Evolutionary conservation across 2,329 filamentous ascomycete species (phyloP).

Genomic region (Didymella pomorum): DNA sequence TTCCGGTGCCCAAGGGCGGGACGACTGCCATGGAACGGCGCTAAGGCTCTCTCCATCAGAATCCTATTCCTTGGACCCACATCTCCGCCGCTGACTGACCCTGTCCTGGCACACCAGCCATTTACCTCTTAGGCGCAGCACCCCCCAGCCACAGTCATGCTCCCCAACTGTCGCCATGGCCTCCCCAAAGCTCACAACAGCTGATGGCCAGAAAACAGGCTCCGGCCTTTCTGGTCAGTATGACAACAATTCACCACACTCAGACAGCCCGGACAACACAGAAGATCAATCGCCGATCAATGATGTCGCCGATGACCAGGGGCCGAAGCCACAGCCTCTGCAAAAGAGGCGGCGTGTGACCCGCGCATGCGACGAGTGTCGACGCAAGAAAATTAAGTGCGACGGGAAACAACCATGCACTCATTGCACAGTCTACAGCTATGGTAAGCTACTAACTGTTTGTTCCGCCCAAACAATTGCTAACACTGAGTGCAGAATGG

Average conservation of each 20-base stretch:
- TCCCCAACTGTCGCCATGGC: slow-evolving; percentile 47
- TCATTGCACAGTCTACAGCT: slow-evolving; percentile 97
- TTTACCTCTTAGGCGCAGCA: slow-evolving; percentile 45
- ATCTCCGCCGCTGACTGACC: slow-evolving; percentile 39
- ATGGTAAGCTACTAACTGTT: slow-evolving; percentile 67
- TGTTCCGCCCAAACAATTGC: not conserved
- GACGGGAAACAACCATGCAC: slow-evolving; percentile 69
- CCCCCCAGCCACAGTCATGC: slow-evolving; percentile 43
- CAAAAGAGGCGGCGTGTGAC: slow-evolving; percentile 56
- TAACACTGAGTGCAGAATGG: slow-evolving; percentile 17
- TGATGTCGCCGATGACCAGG: slow-evolving; percentile 45
- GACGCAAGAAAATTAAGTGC: slow-evolving; percentile 63
- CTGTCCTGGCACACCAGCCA: slow-evolving; percentile 36
- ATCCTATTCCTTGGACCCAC: slow-evolving; percentile 44
- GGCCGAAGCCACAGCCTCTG: slow-evolving; percentile 46
- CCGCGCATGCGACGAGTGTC: slow-evolving; percentile 54
- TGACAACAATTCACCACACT: slow-evolving; percentile 36
- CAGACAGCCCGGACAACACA: slow-evolving; percentile 42
- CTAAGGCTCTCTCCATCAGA: slow-evolving; percentile 41
- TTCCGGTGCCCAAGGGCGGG: slow-evolving; percentile 38
- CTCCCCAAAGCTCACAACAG: slow-evolving; percentile 43
- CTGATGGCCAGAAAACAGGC: slow-evolving; percentile 43
- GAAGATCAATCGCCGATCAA: slow-evolving; percentile 46
- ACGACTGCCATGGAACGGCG: slow-evolving; percentile 34
- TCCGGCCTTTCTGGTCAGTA: slow-evolving; percentile 37